A percentile compares a stretch with the other conserved stretches of the same genome.
phyloP scores from a whole-genome alignment of 345 rosid species.

The Salix purpurea region DNA sequence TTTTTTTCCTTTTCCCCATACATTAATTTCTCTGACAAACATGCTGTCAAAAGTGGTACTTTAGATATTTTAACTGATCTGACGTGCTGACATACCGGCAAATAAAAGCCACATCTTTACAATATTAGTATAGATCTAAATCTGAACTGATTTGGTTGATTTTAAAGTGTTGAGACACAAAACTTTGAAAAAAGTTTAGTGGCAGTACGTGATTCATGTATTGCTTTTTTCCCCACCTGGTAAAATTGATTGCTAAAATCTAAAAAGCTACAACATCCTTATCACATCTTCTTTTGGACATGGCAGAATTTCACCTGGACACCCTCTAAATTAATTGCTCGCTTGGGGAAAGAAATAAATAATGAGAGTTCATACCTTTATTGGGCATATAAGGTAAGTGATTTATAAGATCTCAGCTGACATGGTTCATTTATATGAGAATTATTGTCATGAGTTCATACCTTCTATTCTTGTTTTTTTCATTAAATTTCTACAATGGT shows the following conservation, averaged over 20 bases:
- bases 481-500: not conserved
- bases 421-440: not conserved
- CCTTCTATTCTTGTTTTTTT: not conserved
- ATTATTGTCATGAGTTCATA: not conserved
- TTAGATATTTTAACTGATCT: not conserved
- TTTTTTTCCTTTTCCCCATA: not conserved
- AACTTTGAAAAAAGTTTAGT: not conserved
- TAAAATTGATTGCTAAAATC: not conserved
- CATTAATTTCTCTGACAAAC: not conserved
- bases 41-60: not conserved
- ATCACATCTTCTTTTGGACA: conserved; percentile 6
- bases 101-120: not conserved
- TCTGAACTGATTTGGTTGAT: not conserved
- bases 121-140: not conserved
- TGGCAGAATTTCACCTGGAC: conserved; percentile 74
- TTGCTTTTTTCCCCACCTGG: not conserved
- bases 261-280: not conserved
- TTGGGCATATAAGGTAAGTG: conserved; percentile 87
- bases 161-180: not conserved
- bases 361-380: conserved; percentile 79
- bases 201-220: not conserved
- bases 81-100: not conserved
- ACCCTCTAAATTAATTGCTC: conserved; percentile 75
- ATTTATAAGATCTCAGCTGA: not conserved
- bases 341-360: conserved; percentile 84